Conservation (phyloP, 2,329 filamentous ascomycete genomes). For the Aphanocladium album region DNA sequence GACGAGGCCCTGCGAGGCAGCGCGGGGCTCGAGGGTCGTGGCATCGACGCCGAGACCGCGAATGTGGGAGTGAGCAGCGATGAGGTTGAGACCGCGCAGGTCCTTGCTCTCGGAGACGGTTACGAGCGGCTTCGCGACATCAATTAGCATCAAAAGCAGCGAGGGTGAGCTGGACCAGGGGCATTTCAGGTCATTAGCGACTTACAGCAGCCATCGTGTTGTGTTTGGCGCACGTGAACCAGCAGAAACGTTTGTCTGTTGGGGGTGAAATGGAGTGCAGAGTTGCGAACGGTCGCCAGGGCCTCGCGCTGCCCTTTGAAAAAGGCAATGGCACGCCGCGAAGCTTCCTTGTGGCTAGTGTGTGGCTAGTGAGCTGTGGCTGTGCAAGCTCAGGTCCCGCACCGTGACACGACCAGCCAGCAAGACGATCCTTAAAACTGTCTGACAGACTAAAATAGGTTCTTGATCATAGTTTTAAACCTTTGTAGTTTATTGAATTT, state of each 20-base stretch:
- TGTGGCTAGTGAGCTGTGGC: constrained; percentile 9
- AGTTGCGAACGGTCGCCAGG: neutral
- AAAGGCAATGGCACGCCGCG: constrained; percentile 6
- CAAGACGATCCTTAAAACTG: too few species aligned
- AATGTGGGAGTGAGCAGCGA: constrained; percentile 97
- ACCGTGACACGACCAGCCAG: too few species aligned
- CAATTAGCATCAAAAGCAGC: constrained; percentile 16
- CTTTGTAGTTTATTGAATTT: neutral
- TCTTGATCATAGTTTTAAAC: too few species aligned
- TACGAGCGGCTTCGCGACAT: constrained; percentile 43
- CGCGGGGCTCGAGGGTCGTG: constrained; percentile 82
- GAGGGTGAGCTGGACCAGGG: neutral
- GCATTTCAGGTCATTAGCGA: constrained; percentile 14
- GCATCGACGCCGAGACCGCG: constrained; percentile 89
- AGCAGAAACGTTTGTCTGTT: constrained; percentile 11
- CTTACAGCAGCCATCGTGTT: constrained; percentile 50
- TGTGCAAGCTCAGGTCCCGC: neutral
- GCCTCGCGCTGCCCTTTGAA: constrained; percentile 12
- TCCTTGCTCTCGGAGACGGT: constrained; percentile 95
- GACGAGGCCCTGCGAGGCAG: constrained; percentile 84
- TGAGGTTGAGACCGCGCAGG: constrained; percentile 92
- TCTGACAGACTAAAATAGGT: too few species aligned
- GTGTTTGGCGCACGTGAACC: constrained; percentile 17
- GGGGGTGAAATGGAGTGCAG: constrained; percentile 11
- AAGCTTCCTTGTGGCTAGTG: constrained; percentile 9